phyloP scores from a whole-genome alignment of 495 filamentous ascomycete species.

The Talaromyces wortmannii region DNA sequence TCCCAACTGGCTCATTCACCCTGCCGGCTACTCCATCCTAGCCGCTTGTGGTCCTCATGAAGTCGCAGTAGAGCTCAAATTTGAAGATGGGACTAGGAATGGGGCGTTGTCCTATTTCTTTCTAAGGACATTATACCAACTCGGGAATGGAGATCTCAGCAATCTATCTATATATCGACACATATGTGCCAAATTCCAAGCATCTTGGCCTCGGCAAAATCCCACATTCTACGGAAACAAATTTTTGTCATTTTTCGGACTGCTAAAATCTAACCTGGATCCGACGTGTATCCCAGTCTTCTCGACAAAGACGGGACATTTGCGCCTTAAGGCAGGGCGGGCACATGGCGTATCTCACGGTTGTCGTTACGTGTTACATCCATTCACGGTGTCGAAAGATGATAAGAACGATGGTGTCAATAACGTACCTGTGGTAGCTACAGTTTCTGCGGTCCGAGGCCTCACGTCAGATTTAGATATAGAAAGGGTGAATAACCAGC shows the following conservation, averaged over 20 bases:
- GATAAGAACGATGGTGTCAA: not conserved
- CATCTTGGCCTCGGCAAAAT: slow-evolving; percentile 2
- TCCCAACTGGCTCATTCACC: slow-evolving; percentile 10
- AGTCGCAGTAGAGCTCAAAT: slow-evolving; percentile 1
- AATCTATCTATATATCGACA: slow-evolving; percentile 6
- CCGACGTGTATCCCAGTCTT: not conserved
- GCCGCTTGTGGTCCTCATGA: slow-evolving; percentile 4
- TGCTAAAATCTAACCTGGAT: not conserved
- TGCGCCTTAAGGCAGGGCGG: not conserved
- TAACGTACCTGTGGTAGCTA: not conserved
- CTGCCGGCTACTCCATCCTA: slow-evolving; percentile 10
- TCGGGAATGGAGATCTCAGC: not conserved
- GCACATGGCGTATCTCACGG: slow-evolving; percentile 1
- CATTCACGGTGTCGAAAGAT: not conserved
- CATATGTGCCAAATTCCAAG: slow-evolving; percentile 7
- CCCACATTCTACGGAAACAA: slow-evolving; percentile 11
- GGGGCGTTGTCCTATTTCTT: slow-evolving; percentile 11
- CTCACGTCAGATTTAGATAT: slow-evolving; percentile 1
- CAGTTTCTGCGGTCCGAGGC: not conserved
- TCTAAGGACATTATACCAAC: not conserved
- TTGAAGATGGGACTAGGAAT: slow-evolving; percentile 5
- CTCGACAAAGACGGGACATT: not conserved
- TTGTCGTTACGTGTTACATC: not conserved
- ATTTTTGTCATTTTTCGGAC: slow-evolving; percentile 6
- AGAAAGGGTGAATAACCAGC: not conserved